Conservation (phyloP, 805 yeast genomes). For the Tetrapisispora namnaoensis region DNA sequence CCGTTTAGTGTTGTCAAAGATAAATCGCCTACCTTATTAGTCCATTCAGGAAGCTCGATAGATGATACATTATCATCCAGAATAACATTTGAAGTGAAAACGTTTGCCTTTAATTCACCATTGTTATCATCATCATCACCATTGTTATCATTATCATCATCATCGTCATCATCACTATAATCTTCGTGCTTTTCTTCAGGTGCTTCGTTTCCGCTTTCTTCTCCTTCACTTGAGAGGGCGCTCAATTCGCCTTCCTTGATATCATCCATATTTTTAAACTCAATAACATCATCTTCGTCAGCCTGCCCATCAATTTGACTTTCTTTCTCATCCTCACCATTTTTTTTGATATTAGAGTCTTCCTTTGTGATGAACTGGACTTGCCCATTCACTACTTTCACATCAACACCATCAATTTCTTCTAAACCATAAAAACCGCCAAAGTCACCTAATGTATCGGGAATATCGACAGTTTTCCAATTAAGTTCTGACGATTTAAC, state of each 20-base stretch:
- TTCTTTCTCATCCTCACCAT: constrained; percentile 7
- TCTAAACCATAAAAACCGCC: constrained; percentile 90
- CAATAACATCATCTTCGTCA: constrained; percentile 15
- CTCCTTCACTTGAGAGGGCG: constrained; percentile 14
- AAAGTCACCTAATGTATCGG: constrained; percentile 76
- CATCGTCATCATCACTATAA: constrained; percentile 3
- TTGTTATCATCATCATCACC: constrained; percentile 6
- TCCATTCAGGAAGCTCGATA: constrained; percentile 55
- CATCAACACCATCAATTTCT: constrained; percentile 88
- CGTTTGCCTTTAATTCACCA: constrained; percentile 20
- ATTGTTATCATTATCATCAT: neutral
- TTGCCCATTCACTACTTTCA: constrained; percentile 59
- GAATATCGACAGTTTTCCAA: constrained; percentile 80
- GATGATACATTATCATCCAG: constrained; percentile 26
- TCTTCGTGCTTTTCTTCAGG: constrained; percentile 9
- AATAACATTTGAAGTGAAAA: constrained; percentile 18
- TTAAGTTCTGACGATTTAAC: constrained; percentile 43
- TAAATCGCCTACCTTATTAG: constrained; percentile 30
- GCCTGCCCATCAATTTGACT: constrained; percentile 10
- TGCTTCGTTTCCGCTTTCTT: constrained; percentile 12
- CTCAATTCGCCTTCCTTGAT: constrained; percentile 25
- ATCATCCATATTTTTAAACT: constrained; percentile 27
- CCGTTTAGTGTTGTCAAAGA: constrained; percentile 55
- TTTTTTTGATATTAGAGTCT: constrained; percentile 10
- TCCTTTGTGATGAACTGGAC: constrained; percentile 37